A percentile compares a stretch with the other conserved stretches of the same genome.
Conservation (phyloP, 2,329 filamentous ascomycete species). For the Microdochium paspali region DNA sequence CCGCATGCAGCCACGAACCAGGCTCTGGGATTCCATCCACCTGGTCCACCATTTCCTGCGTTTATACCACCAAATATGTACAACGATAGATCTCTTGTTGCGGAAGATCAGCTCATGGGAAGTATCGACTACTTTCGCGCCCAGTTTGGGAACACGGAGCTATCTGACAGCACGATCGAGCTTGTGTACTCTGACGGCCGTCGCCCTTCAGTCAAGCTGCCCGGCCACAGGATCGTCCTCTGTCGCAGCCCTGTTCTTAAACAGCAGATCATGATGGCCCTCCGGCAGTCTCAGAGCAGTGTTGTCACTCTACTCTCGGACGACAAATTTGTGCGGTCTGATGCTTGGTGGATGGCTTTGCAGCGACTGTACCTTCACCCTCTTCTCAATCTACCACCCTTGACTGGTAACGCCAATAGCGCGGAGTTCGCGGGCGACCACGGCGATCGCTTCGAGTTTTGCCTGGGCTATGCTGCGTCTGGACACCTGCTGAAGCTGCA, state of each 20-base stretch:
- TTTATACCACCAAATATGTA: conserved; percentile 14
- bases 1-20: conserved; percentile 1
- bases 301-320: conserved; percentile 35
- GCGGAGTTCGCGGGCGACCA: conserved; percentile 25
- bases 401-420: conserved; percentile 18
- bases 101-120: conserved; percentile 15
- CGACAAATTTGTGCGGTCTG: conserved; percentile 43
- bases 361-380: conserved; percentile 48
- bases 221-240: conserved; percentile 45
- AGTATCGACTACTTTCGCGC: conserved; percentile 22
- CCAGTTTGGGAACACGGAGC: conserved; percentile 27
- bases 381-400: conserved; percentile 27
- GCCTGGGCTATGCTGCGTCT: conserved; percentile 56
- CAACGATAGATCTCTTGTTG: conserved; percentile 9
- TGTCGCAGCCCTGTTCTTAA: conserved; percentile 38
- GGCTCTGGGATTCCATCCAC: conserved; percentile 7
- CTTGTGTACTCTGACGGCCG: conserved; percentile 25
- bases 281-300: conserved; percentile 19
- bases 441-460: conserved; percentile 39
- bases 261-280: conserved; percentile 16
- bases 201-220: conserved; percentile 31
- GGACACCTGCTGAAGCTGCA: conserved; percentile 48
- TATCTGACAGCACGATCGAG: conserved; percentile 32
- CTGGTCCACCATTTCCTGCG: conserved; percentile 11
- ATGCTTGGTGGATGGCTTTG: conserved; percentile 47